Evolutionary conservation across 495 filamentous ascomycete genomes (phyloP).

Genomic region (Aspergillus kassunensis): DNA sequence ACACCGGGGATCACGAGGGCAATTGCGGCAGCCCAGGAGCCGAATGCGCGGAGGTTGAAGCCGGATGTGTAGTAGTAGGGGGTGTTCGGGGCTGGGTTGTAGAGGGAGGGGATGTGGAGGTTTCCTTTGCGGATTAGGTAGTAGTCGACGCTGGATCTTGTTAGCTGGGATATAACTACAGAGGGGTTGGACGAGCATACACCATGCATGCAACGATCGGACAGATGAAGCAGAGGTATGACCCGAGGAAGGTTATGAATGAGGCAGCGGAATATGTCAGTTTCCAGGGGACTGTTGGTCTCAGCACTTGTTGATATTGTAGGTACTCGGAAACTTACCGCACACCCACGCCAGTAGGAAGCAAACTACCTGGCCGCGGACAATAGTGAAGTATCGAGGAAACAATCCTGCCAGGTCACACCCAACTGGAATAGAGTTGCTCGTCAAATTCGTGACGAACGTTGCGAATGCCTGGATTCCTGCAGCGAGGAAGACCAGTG

Average conservation of each 20-base stretch:
- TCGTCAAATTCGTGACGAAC: conserved; percentile 3
- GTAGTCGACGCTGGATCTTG: conserved; percentile 1
- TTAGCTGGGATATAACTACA: not conserved
- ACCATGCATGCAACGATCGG: conserved; percentile 2
- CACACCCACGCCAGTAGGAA: conserved; percentile 4
- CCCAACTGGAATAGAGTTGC: conserved; percentile 1
- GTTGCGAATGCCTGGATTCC: conserved; percentile 4
- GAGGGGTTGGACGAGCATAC: not conserved
- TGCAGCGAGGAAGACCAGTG: conserved; percentile 1
- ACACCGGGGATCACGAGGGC: not conserved
- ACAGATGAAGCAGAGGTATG: not conserved
- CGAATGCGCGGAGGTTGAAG: not conserved
- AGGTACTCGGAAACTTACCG: not conserved
- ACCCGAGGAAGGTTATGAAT: conserved; percentile 7
- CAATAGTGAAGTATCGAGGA: conserved; percentile 1
- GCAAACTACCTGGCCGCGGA: conserved; percentile 3
- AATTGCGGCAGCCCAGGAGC: not conserved
- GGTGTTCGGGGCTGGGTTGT: not conserved
- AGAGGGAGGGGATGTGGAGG: conserved; percentile 2
- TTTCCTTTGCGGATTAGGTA: not conserved
- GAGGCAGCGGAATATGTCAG: conserved; percentile 3
- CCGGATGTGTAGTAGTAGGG: not conserved
- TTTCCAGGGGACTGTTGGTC: conserved; percentile 6
- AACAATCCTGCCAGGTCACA: conserved; percentile 1
- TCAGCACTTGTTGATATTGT: not conserved